Base-by-base conservation (phyloP, 2,329 filamentous ascomycete species). In the Phoma herbarum region DNA sequence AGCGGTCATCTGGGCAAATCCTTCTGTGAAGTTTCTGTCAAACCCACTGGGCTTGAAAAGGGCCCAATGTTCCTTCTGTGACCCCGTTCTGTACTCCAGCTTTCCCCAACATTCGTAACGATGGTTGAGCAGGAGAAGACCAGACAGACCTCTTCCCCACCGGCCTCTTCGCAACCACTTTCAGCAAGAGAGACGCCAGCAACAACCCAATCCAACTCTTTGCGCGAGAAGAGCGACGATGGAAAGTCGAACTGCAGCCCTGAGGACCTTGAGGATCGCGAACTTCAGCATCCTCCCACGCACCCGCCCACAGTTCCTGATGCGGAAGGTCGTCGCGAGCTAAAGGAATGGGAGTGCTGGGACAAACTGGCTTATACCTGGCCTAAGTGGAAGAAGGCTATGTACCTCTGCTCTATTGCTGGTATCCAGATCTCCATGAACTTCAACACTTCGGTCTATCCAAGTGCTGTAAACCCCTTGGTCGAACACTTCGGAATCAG, bases 401-500 rank as follows among this genome's bases (percentile, higher is more conserved):
- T 70, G 61, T 81, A 83, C 41, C 74, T 86, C 29, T 74, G 73
- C n/a, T 77, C 83, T 63, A 82, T 85, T 60, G 83, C 84, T 63
- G 70, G 79, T 11, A 80, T 85, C 0, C 83, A 85, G 63, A 80
- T 83, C 6, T 84, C 82, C 12, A 85, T 85, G 82, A 85, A 85
- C 68, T 82, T 83, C 70, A 85, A 85, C 63, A 82, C 83, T 0
- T 82, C 80, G 4, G 76, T 86, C 4, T 86, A 84, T 62, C 79
- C 82, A 11, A 85, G 83, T 60, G 83, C 79, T 2, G 78, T 85
- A 46, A 70, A 66, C 49, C 80, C 80, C 12, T 79, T 86, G 22
- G 77, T 84, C 0, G 80, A 88, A 23, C 82, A 92, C 59, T 94
- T 90, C 66, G 67, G 78, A 1, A 72, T 80, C 11, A 70, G 64